Conservation (phyloP, 176 grass and related monocot species). For the Oryza officinalis region DNA sequence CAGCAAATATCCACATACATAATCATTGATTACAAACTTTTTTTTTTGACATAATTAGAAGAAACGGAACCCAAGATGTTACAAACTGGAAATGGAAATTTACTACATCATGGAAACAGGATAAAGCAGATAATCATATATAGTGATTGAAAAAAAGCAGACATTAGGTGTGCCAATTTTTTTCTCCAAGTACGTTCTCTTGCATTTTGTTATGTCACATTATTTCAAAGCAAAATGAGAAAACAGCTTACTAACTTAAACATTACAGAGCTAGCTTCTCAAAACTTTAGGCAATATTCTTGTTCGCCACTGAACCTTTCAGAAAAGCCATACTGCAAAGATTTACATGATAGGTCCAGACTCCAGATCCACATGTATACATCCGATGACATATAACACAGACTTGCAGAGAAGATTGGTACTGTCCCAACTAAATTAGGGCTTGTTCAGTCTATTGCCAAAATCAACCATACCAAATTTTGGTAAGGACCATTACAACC, state of each 20-base stretch:
- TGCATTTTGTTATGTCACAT: background rate
- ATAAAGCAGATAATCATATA: background rate
- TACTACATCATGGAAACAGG: background rate
- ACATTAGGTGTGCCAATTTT: background rate
- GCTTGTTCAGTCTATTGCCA: too few relatives aligned
- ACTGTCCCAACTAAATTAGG: background rate
- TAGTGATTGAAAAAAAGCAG: slow-evolving; percentile 20
- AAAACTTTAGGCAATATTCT: background rate
- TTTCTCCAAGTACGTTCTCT: background rate
- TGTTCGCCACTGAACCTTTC: background rate
- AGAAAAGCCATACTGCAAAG: background rate
- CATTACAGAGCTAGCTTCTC: background rate
- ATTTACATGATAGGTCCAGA: background rate
- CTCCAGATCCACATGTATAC: slow-evolving; percentile 1
- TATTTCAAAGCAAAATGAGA: background rate
- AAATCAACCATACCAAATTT: too few relatives aligned
- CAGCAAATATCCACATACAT: background rate
- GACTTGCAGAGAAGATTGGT: slow-evolving; percentile 6
- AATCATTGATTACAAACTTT: background rate
- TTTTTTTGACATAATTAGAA: background rate
- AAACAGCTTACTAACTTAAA: background rate
- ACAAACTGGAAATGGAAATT: background rate
- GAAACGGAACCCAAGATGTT: background rate
- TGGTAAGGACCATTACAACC: too few relatives aligned
- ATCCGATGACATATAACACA: background rate